Conservation (phyloP, 768 basidiomycete genomes). For the Lactarius evosmus region DNA sequence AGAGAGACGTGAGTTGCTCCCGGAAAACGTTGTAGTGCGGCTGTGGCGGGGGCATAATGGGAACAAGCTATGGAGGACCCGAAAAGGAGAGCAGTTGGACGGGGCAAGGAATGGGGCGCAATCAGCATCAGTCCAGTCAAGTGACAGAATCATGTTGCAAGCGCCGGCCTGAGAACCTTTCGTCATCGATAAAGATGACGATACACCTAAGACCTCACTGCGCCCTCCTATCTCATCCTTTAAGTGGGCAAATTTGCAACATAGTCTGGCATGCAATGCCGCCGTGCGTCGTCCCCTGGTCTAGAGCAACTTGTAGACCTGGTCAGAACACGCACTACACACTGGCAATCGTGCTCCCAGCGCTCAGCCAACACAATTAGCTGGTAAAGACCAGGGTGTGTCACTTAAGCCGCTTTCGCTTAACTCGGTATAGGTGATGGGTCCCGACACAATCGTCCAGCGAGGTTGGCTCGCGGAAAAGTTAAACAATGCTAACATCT, state of each 20-base stretch:
- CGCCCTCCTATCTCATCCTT: background rate
- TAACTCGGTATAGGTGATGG: too few relatives aligned
- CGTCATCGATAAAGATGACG: background rate
- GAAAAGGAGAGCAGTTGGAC: background rate
- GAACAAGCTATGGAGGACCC: background rate
- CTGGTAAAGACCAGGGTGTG: too few relatives aligned
- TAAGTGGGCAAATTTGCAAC: background rate
- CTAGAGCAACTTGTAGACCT: too few relatives aligned
- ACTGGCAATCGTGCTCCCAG: too few relatives aligned
- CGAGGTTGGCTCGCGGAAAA: too few relatives aligned
- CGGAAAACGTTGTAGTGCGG: slow-evolving; percentile 23
- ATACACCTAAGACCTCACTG: background rate
- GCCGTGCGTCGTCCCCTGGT: too few relatives aligned
- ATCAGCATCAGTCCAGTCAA: background rate
- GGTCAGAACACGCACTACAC: too few relatives aligned
- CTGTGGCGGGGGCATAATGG: slow-evolving; percentile 13
- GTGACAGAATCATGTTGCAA: background rate
- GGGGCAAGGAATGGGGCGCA: too few relatives aligned
- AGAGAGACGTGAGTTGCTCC: slow-evolving; percentile 26
- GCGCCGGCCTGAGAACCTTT: background rate
- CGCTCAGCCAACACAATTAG: too few relatives aligned
- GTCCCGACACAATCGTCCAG: too few relatives aligned
- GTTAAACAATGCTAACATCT: too few relatives aligned
- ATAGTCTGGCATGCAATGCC: background rate
- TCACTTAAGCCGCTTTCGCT: too few relatives aligned